Percentiles rank a stretch among this genome's conserved stretches.
These are phyloP conservation scores for Gossypium thurberi DNA, from an alignment of 345 rosid species.

Conservation along the genomic window DNA sequence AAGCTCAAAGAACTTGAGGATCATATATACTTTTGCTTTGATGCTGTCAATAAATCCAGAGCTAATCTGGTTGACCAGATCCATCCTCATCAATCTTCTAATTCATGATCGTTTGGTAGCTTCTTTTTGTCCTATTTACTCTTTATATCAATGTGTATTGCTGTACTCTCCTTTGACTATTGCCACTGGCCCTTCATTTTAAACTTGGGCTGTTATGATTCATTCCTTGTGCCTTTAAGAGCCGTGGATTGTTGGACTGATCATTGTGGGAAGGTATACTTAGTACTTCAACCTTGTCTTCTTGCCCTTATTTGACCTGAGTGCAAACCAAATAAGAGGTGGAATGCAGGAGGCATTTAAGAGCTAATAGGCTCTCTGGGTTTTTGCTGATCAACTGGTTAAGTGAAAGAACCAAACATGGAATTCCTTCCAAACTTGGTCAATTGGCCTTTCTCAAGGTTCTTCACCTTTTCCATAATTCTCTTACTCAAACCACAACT, in stretches of 20 bases:
- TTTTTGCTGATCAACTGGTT: no score
- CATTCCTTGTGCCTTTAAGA: background rate
- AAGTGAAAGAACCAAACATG: constrained; percentile 21
- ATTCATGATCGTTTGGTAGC: background rate
- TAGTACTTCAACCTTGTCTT: background rate
- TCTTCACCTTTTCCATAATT: no score
- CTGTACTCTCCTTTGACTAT: background rate
- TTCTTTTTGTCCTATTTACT: background rate
- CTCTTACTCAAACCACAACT: no score
- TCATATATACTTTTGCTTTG: constrained; percentile 57
- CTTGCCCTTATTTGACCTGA: constrained; percentile 17
- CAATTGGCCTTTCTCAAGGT: no score
- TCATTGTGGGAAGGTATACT: background rate
- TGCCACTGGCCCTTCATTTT: constrained; percentile 4
- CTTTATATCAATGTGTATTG: background rate
- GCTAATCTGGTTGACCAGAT: constrained; percentile 44
- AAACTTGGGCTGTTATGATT: background rate
- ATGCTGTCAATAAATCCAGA: constrained; percentile 53
- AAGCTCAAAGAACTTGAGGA: constrained; percentile 57
- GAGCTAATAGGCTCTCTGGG: constrained; percentile 22
- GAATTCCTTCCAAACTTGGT: background rate
- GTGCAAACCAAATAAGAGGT: constrained; percentile 35
- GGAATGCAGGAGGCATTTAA: constrained; percentile 20
- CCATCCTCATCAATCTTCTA: constrained; percentile 15
- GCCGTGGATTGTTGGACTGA: background rate